Evolutionary conservation across 495 filamentous ascomycete species (phyloP).

Genomic region (Penicillium robsamsonii): DNA sequence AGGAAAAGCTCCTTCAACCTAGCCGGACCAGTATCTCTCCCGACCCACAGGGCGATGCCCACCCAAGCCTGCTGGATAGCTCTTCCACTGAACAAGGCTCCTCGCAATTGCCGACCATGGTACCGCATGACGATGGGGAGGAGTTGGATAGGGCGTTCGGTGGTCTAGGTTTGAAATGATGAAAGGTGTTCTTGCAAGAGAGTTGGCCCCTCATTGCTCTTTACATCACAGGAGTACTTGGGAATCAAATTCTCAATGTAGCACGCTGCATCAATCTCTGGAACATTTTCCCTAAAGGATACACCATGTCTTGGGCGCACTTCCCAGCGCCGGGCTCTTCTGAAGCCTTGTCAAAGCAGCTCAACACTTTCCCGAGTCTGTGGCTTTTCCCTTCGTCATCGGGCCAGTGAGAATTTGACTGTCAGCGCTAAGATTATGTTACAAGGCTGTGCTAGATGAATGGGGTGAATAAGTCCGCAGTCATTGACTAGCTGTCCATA

Average conservation of each 20-base stretch:
- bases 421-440: background rate
- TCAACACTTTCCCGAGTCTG: background rate
- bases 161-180: slow-evolving; percentile 53
- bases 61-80: slow-evolving; percentile 47
- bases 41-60: slow-evolving; percentile 23
- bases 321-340: slow-evolving; percentile 1
- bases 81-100: slow-evolving; percentile 41
- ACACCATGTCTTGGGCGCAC: background rate
- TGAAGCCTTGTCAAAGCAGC: background rate
- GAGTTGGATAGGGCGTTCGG: slow-evolving; percentile 92
- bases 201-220: background rate
- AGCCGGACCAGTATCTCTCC: slow-evolving; percentile 22
- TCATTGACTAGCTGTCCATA: too few relatives aligned
- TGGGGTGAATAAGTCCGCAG: too few relatives aligned
- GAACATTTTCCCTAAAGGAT: background rate
- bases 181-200: background rate
- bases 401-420: background rate
- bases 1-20: slow-evolving; percentile 80
- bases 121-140: slow-evolving; percentile 61
- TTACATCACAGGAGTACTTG: background rate
- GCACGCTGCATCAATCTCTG: background rate
- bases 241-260: background rate
- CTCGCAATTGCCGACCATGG: slow-evolving; percentile 44
- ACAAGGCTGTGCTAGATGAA: background rate
- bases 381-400: background rate